These are phyloP conservation scores for Triticum dicoccoides DNA, from an alignment of 176 grass and related monocot species.

Conservation along the genomic window DNA sequence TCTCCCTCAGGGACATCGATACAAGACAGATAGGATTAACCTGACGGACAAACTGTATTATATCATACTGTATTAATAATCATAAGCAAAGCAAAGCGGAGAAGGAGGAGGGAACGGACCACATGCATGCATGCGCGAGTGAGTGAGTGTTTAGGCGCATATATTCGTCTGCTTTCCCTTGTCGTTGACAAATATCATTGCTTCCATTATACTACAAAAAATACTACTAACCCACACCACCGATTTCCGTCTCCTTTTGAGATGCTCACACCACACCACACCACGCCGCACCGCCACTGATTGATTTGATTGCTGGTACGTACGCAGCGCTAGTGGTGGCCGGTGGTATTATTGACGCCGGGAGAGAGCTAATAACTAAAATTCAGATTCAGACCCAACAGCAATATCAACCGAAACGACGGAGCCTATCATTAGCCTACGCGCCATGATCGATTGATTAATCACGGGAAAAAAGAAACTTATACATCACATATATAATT, in stretches of 20 bases:
- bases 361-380: neutral
- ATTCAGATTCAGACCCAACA: neutral
- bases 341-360: neutral
- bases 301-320: neutral
- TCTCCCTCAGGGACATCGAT: neutral
- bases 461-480: too few relatives aligned
- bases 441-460: too few relatives aligned
- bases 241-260: too few relatives aligned
- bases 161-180: constrained; percentile 1
- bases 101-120: neutral
- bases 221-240: too few relatives aligned
- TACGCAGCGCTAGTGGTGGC: neutral
- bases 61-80: too few relatives aligned
- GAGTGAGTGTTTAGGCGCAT: constrained; percentile 13
- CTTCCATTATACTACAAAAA: neutral
- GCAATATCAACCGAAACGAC: neutral
- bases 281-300: neutral
- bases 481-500: neutral
- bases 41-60: neutral
- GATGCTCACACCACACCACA: too few relatives aligned
- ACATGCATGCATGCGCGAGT: constrained; percentile 6
- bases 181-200: constrained; percentile 37
- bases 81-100: too few relatives aligned
- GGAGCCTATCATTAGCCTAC: too few relatives aligned
- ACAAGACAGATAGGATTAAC: constrained; percentile 1